Base-by-base conservation (phyloP, 441 rosid species). In the Gossypium laxum region DNA sequence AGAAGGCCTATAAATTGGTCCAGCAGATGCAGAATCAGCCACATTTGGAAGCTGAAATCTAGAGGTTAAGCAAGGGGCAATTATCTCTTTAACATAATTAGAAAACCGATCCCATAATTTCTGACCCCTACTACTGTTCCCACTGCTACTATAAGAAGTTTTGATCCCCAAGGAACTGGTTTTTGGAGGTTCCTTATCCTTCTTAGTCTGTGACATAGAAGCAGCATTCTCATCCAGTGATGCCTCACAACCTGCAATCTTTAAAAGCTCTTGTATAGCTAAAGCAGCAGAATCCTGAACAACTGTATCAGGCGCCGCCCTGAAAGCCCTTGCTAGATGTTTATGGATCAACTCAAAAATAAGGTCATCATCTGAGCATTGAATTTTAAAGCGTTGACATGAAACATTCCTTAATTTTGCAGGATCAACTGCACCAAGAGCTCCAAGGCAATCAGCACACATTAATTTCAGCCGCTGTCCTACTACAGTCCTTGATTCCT, bases 331-430 rank as follows among this genome's bases (percentile, higher is more conserved):
- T 41, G 93, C 93, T 76, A 95, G 82, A 71, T 92, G 98, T 80
- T 90, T 92, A 85, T 95, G 89, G 54, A 95, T 95, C 80, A 95
- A 88, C 85, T 90, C 98, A 84, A 89, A 95, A 67, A 95, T 95
- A 51, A 95, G 99, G 84, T 95, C 99, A 86, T 95, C 99, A 78
- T 92, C 98, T 26, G 99, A 91, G 81, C 99, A 95, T 73, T 95
- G 96, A 83, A 95, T 95, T 85, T 91, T 92, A 81, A 95, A 95
- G 70, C 96, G 93, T 74, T 83, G 85, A 76, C 88, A 88, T 70
- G 96, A 79, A 77, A 82, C 77, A 64, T 81, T 91, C 81, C 80
- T 89, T 68, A 95, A 87, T 84, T 95, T 95, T 74, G 99, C 98
- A 75, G 99, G 99, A 81, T 95, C 99, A 82, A 95, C 89, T 17